A percentile compares a stretch with the other conserved stretches of the same genome.
Conservation (phyloP, 2,329 filamentous ascomycete species). For the Curvularia spicifera region DNA sequence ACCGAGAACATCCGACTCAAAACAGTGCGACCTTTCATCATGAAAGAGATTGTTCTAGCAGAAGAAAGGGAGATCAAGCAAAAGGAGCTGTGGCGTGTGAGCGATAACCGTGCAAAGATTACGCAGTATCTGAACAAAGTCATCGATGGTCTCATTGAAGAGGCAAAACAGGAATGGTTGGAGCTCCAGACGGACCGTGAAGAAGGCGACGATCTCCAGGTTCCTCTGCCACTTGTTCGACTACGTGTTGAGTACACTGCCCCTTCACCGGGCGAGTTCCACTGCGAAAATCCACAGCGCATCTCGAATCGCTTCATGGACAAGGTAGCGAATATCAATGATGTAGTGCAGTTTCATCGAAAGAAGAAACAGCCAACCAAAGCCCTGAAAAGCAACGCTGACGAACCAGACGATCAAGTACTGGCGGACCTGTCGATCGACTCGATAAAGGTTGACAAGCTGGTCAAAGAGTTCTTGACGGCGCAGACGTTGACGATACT, state of each 20-base stretch:
- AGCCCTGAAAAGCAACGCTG: conserved; percentile 58
- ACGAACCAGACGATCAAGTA: conserved; percentile 69
- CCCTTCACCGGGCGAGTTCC: conserved; percentile 82
- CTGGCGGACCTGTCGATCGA: conserved; percentile 70
- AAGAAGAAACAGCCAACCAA: conserved; percentile 71
- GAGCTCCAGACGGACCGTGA: conserved; percentile 67
- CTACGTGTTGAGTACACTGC: conserved; percentile 90
- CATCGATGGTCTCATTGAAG: conserved; percentile 84
- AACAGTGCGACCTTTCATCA: conserved; percentile 88
- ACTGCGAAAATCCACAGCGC: conserved; percentile 92
- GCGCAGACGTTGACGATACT: conserved; percentile 91
- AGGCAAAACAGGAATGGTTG: conserved; percentile 82
- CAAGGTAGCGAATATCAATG: conserved; percentile 91
- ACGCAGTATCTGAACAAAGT: conserved; percentile 77
- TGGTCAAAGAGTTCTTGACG: conserved; percentile 85
- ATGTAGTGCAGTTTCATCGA: conserved; percentile 90
- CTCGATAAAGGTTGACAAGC: conserved; percentile 82
- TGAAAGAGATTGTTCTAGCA: conserved; percentile 77
- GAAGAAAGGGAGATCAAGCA: conserved; percentile 78
- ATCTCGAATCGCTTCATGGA: conserved; percentile 91
- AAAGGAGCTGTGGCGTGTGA: conserved; percentile 76
- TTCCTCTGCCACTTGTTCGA: conserved; percentile 82
- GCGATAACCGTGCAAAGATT: conserved; percentile 82
- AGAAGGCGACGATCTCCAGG: conserved; percentile 63
- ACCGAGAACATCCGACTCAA: conserved; percentile 83